phyloP scores from a whole-genome alignment of 495 filamentous ascomycete genomes.

The Penicillium lagena region DNA sequence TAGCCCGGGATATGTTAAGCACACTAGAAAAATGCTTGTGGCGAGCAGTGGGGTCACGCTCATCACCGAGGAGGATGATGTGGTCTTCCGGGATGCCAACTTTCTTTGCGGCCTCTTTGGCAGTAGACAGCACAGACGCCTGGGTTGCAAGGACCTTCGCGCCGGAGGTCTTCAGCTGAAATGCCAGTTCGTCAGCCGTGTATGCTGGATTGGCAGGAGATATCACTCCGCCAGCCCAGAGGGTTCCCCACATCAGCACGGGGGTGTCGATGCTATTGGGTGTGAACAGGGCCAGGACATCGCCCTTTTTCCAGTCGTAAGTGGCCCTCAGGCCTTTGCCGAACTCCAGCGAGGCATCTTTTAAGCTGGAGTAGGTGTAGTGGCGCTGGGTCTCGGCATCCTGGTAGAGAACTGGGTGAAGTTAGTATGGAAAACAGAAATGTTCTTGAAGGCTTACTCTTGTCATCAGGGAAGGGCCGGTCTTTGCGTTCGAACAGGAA shows the following conservation, averaged over 20 bases:
- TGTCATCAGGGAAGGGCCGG: slow-evolving; percentile 54
- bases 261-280: slow-evolving; percentile 74
- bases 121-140: slow-evolving; percentile 51
- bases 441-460: slow-evolving; percentile 16
- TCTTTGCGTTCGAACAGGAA: slow-evolving; percentile 77
- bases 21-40: slow-evolving; percentile 77
- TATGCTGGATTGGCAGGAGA: slow-evolving; percentile 87
- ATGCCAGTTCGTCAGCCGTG: slow-evolving; percentile 77
- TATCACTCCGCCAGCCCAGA: slow-evolving; percentile 77
- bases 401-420: slow-evolving; percentile 65
- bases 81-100: slow-evolving; percentile 57
- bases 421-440: slow-evolving; percentile 4
- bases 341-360: slow-evolving; percentile 61
- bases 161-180: slow-evolving; percentile 75
- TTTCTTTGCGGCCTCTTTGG: slow-evolving; percentile 56
- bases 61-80: slow-evolving; percentile 75
- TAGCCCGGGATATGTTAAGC: slow-evolving; percentile 47
- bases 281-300: slow-evolving; percentile 64
- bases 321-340: slow-evolving; percentile 66
- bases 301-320: slow-evolving; percentile 77
- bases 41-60: slow-evolving; percentile 49
- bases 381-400: slow-evolving; percentile 67
- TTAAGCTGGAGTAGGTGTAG: slow-evolving; percentile 69
- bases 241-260: slow-evolving; percentile 65
- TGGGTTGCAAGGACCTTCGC: slow-evolving; percentile 77